These are phyloP conservation scores for Pelargonium myrrhifolium DNA, from an alignment of 441 rosid genomes.

Conservation along the genomic window DNA sequence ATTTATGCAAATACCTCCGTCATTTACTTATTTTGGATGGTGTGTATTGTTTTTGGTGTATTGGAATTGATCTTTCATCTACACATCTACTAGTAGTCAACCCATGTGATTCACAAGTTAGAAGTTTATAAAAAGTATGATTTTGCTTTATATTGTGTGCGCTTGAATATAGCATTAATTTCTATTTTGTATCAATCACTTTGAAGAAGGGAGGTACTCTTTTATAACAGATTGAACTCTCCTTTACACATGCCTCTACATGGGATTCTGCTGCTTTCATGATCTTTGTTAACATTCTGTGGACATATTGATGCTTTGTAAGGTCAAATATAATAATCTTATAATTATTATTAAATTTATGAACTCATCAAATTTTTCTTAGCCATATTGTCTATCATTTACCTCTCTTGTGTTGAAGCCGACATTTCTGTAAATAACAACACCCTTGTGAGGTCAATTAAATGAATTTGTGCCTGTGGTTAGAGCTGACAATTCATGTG, in stretches of 20 bases:
- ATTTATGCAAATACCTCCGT: not conserved
- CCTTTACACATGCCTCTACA: too few relatives aligned
- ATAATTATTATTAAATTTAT: not conserved
- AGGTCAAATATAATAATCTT: not conserved
- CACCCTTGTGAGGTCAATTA: not conserved
- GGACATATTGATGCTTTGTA: not conserved
- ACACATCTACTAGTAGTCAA: not conserved
- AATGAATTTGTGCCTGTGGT: not conserved
- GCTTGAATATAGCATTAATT: not conserved
- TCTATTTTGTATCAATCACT: not conserved
- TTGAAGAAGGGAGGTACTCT: not conserved
- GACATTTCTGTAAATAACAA: slow-evolving; percentile 3
- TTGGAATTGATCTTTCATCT: not conserved
- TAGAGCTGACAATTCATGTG: too few relatives aligned
- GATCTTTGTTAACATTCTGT: too few relatives aligned
- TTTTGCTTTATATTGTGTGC: not conserved
- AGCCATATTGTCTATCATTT: slow-evolving; percentile 1
- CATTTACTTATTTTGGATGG: not conserved
- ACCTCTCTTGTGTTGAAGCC: not conserved
- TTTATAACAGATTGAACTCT: too few relatives aligned
- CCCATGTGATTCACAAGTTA: not conserved
- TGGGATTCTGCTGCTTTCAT: too few relatives aligned
- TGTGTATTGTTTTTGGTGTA: slow-evolving; percentile 1
- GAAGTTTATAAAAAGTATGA: not conserved
- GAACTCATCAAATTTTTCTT: not conserved